Evolutionary conservation across 495 filamentous ascomycete genomes (phyloP), one percentile per base, ranked within the genome.

Genomic region (Penicillium bialowiezense): DNA sequence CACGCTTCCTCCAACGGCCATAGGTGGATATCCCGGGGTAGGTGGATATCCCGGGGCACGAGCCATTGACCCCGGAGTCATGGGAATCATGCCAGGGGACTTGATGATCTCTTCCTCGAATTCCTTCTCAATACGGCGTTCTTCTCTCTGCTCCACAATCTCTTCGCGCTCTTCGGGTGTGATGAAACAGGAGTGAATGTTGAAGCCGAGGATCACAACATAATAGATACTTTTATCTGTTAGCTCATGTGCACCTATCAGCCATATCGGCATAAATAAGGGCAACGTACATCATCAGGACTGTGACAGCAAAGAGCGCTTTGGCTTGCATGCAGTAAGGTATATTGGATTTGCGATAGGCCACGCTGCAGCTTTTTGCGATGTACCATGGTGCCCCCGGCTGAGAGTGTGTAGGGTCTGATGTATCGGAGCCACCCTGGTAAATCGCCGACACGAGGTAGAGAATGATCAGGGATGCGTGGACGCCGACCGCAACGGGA

Each of bases 331-430:
- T 59, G 71, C 91, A 97, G 60, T 85, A 88, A 20, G 76, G 73
- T n/a, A 81, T 69, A 38, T 83, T 78, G 9, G 62, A 67, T 32
- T 69, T 66, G 6, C 75, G 63, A 17, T 63, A 66, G 0, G 87
- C 87, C 10, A 90, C 78, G 36, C 62, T 76, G 66, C 91, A 97
- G 52, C 75, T 78, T 61, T 89, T 87, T 31, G 82, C 80, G 56
- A 97, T 82, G 59, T 95, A 96, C 91, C 91, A 97, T 10, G 83
- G 80, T 3, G 89, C 72, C 1, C 84, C 80, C 6, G 74, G 71
- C 52, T 88, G 84, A 6, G 80, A 83, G 50, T 87, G 82, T 3
- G 74, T 56, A 7, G 85, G 78, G 63, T 97, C 90, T 33, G 82
- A 86, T 63, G 79, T 86, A 62, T 97, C 91, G 28, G 85, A 81